Percentiles rank a stretch among this genome's conserved stretches.
Conservation (phyloP, 176 grass and related monocot species). For the Saccharum officinarum region DNA sequence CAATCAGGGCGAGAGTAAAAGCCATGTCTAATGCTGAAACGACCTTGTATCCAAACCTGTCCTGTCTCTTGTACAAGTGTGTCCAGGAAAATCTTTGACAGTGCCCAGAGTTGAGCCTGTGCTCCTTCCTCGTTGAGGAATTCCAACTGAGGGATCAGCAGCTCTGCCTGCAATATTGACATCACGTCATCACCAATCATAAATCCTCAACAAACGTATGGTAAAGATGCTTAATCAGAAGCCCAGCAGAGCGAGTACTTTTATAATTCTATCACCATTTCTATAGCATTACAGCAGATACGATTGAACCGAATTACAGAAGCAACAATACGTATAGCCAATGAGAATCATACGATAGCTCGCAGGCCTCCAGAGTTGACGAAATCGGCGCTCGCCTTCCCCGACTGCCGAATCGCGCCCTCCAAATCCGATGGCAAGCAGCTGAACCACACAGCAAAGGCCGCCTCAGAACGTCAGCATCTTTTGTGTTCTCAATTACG, state of each 20-base stretch:
- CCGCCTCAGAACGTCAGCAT: background rate
- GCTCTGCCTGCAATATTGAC: conserved; percentile 64
- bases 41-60: conserved; percentile 70
- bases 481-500: background rate
- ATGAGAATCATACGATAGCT: conserved; percentile 55
- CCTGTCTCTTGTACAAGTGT: conserved; percentile 75
- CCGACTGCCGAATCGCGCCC: conserved; percentile 72
- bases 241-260: background rate
- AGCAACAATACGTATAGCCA: background rate
- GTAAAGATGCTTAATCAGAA: background rate
- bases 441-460: conserved; percentile 27
- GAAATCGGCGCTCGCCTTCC: conserved; percentile 70
- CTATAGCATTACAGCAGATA: background rate
- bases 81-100: conserved; percentile 83
- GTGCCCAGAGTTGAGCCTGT: conserved; percentile 84
- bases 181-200: background rate
- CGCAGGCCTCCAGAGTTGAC: conserved; percentile 69
- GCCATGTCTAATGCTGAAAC: conserved; percentile 32
- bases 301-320: background rate
- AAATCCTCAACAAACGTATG: background rate
- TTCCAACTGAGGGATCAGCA: conserved; percentile 87
- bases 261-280: background rate
- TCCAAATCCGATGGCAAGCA: conserved; percentile 73
- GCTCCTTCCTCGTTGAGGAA: conserved; percentile 97
- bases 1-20: background rate